Evolutionary conservation across 2,329 filamentous ascomycete genomes (phyloP).

Genomic region (Colletotrichum tanaceti): DNA sequence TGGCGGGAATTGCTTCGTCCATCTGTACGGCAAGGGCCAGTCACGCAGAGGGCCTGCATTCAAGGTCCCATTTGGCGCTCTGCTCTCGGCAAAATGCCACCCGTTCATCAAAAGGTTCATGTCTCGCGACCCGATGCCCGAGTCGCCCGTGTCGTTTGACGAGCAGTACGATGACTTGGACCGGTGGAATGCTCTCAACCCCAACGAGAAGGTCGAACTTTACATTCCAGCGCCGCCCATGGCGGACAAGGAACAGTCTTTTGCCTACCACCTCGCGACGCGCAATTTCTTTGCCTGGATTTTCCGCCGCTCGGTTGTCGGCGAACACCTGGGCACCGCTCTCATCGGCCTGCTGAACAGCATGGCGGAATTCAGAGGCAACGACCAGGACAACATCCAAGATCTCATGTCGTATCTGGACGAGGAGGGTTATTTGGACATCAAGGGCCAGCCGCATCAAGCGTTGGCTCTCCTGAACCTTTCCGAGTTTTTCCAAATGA

Average conservation of each 20-base stretch:
- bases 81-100: conserved; percentile 69
- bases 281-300: conserved; percentile 83
- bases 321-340: conserved; percentile 71
- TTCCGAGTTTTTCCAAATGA: conserved; percentile 73
- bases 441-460: conserved; percentile 74
- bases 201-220: conserved; percentile 62
- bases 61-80: conserved; percentile 67
- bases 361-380: conserved; percentile 70
- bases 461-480: conserved; percentile 75
- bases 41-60: conserved; percentile 76
- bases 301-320: conserved; percentile 73
- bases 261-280: conserved; percentile 74
- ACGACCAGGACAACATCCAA: conserved; percentile 65
- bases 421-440: conserved; percentile 75
- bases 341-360: conserved; percentile 73
- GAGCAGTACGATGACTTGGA: conserved; percentile 46
- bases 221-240: conserved; percentile 75
- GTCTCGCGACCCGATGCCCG: conserved; percentile 38
- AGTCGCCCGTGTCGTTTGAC: conserved; percentile 19
- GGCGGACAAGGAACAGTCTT: conserved; percentile 64
- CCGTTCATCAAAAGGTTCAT: conserved; percentile 69
- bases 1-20: conserved; percentile 75
- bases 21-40: conserved; percentile 74
- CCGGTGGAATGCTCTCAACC: conserved; percentile 48
- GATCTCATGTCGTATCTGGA: conserved; percentile 76